These are phyloP conservation scores for Amanita rubescens DNA, from an alignment of 768 basidiomycete genomes.

Conservation along the genomic window DNA sequence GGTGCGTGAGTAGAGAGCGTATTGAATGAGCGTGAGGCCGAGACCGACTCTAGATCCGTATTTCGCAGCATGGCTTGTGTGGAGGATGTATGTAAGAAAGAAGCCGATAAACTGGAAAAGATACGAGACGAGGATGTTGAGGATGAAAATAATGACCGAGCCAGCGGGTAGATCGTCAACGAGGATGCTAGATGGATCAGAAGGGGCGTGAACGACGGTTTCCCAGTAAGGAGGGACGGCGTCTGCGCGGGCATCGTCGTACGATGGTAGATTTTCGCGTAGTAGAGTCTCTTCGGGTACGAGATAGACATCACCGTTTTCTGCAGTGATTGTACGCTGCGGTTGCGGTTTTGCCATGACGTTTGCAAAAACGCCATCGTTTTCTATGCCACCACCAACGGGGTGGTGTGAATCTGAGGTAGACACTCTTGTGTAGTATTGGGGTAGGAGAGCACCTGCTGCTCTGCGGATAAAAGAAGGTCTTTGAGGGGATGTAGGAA, in stretches of 20 bases:
- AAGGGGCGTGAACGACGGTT: conserved; percentile 83
- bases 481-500: conserved; percentile 26
- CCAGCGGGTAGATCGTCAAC: conserved; percentile 91
- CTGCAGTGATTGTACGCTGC: conserved; percentile 35
- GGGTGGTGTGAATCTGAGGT: conserved; percentile 28
- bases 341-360: conserved; percentile 80
- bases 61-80: conserved; percentile 88
- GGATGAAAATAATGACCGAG: conserved; percentile 60
- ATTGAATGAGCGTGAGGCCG: conserved; percentile 93
- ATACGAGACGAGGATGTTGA: conserved; percentile 80
- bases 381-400: conserved; percentile 67
- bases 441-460: conserved; percentile 55
- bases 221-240: conserved; percentile 96
- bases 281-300: conserved; percentile 79
- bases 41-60: conserved; percentile 91
- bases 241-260: conserved; percentile 81
- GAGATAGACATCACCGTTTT: conserved; percentile 50
- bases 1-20: conserved; percentile 67
- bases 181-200: conserved; percentile 53
- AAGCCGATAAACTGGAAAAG: conserved; percentile 98
- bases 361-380: conserved; percentile 95
- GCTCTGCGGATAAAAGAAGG: conserved; percentile 53
- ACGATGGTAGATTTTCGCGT: conserved; percentile 83
- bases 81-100: conserved; percentile 87
- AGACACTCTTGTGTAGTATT: conserved; percentile 51